Percentiles rank a stretch among this genome's conserved stretches.
phyloP scores from a whole-genome alignment of 805 yeast genomes.

The Starmera quercuum region DNA sequence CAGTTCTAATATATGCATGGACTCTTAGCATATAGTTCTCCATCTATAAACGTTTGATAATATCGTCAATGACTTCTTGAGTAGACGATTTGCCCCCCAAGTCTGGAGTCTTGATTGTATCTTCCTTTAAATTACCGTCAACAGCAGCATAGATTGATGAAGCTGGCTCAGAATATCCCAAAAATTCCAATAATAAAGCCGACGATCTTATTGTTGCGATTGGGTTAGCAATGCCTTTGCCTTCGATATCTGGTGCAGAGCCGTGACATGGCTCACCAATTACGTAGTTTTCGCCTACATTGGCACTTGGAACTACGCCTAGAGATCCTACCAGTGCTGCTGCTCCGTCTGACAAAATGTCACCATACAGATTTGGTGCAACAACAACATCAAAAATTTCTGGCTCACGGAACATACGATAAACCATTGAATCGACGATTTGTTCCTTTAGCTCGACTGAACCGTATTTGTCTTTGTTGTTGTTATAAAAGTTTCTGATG shows the following conservation, averaged over 20 bases:
- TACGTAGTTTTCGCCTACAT: slow-evolving; percentile 92
- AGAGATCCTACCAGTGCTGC: slow-evolving; percentile 96
- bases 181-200: slow-evolving; percentile 94
- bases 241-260: slow-evolving; percentile 97
- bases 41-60: slow-evolving; percentile 38
- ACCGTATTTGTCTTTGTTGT: slow-evolving; percentile 49
- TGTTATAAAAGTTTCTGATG: slow-evolving; percentile 34
- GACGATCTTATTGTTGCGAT: slow-evolving; percentile 97
- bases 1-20: too few relatives aligned
- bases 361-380: slow-evolving; percentile 98
- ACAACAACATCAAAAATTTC: slow-evolving; percentile 95
- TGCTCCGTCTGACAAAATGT: slow-evolving; percentile 94
- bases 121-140: slow-evolving; percentile 83
- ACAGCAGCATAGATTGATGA: slow-evolving; percentile 90
- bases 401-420: slow-evolving; percentile 98
- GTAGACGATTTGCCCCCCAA: slow-evolving; percentile 88
- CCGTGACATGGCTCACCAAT: slow-evolving; percentile 99
- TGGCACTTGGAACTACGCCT: slow-evolving; percentile 97
- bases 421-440: slow-evolving; percentile 98
- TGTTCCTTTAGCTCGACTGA: slow-evolving; percentile 78
- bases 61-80: slow-evolving; percentile 79
- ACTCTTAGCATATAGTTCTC: too few relatives aligned
- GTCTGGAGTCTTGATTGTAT: slow-evolving; percentile 79
- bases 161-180: slow-evolving; percentile 87
- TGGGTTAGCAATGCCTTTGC: slow-evolving; percentile 91